A percentile compares a stretch with the other conserved stretches of the same genome.
Conservation (phyloP, 352 stramenopile genomes). For the Globisporangium nunn region DNA sequence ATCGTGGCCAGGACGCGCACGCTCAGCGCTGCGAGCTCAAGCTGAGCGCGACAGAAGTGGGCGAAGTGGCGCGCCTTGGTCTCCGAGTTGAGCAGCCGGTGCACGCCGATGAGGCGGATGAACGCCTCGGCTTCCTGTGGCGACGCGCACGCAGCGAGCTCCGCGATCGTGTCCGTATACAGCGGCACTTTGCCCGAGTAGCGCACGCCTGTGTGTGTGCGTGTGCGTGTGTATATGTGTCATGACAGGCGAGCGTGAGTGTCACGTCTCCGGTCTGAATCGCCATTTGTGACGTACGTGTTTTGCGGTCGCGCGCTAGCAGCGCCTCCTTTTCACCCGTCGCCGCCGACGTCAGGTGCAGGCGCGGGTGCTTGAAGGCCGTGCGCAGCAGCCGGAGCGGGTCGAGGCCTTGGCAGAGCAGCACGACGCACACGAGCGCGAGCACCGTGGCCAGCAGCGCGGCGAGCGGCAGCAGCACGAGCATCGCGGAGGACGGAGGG, state of each 20-base stretch:
- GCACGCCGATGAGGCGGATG: constrained; percentile 40
- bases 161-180: constrained; percentile 60
- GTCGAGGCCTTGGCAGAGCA: constrained; percentile 53
- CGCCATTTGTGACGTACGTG: constrained; percentile 17
- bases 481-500: constrained; percentile 29
- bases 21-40: constrained; percentile 34
- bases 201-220: constrained; percentile 23
- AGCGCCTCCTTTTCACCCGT: constrained; percentile 41
- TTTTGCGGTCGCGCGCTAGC: constrained; percentile 28
- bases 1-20: constrained; percentile 35
- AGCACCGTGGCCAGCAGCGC: constrained; percentile 8
- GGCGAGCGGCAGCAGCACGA: constrained; percentile 31
- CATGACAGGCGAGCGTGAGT: neutral
- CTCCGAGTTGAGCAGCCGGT: constrained; percentile 55
- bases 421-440: constrained; percentile 18
- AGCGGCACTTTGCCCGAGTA: constrained; percentile 57
- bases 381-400: constrained; percentile 56
- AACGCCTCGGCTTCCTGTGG: constrained; percentile 52
- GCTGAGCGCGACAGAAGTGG: constrained; percentile 30
- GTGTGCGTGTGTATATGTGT: too few species aligned
- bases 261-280: too few species aligned
- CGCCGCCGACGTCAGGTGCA: constrained; percentile 31
- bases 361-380: constrained; percentile 41
- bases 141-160: constrained; percentile 30
- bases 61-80: constrained; percentile 76